Base-by-base conservation (phyloP, 805 yeast genomes). In the Kuraishia piskuri region DNA sequence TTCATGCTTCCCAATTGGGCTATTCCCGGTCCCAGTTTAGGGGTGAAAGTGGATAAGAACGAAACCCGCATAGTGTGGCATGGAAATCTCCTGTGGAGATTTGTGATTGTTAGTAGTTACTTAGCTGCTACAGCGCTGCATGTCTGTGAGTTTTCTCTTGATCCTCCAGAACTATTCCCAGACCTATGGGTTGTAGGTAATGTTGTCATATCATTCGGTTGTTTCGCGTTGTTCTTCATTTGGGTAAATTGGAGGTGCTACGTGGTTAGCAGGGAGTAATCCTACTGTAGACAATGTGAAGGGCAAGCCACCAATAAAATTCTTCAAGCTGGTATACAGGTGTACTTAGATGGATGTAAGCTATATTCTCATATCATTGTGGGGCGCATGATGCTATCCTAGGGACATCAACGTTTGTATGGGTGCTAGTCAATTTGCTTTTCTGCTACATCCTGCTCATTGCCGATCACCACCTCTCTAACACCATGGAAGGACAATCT, bases 181-280 rank as follows among this genome's bases (percentile, higher is more conserved):
- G 97, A 94, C 66, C 59, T 94, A 4, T 89, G 94, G 91, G 88
- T 88, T 0, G 75, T 92, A 22, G 77, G 82, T 2, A 94, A 94
- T 62, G 82, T 86, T 46, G 61, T 84, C 0, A 62, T 90, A 2
- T 86, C 94, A 0, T 90, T 89, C 63, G 86, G 79, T 0, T 88
- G 90, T 55, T 92, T 91, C 61, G 64, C 70, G 0, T 62, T 86
- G 49, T 88, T 88, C 61, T 91, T 90, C 83, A 57, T 90, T n/a
- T 94, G 97, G 96, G 77, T 79, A 40, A 74, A 85, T 60, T 83
- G 76, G 68, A 84, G 78, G 56, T 65, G 82, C 37, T 72, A 63
- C 53, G 40, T 31, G 17, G 40, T 31, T 6, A 31, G 40, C 40
- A 31, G 14, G 40, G 40, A 31, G 40, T 31, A 31, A 10, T 14